Conservation (phyloP, 2,329 filamentous ascomycete species). For the Colletotrichum sp. region DNA sequence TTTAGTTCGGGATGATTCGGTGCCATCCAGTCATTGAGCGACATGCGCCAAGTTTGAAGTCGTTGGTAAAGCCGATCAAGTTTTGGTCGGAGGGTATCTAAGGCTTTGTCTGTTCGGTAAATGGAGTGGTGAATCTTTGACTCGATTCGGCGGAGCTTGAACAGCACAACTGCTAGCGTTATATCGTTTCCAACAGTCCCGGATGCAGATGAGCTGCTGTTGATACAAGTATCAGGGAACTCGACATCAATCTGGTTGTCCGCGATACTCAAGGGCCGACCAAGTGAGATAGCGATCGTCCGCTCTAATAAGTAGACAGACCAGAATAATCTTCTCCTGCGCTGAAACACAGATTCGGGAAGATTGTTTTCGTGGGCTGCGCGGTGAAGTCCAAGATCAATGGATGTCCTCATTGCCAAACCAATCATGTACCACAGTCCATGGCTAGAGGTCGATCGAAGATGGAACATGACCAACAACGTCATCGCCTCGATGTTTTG, state of each 20-base stretch:
- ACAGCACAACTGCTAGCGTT: slow-evolving; percentile 42
- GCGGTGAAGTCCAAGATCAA: slow-evolving; percentile 55
- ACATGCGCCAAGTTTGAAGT: slow-evolving; percentile 57
- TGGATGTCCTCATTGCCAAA: slow-evolving; percentile 55
- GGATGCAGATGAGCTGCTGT: slow-evolving; percentile 28
- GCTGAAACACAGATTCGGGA: background rate
- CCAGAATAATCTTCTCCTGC: slow-evolving; percentile 53
- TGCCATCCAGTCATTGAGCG: slow-evolving; percentile 56
- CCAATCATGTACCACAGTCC: slow-evolving; percentile 60
- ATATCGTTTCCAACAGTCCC: slow-evolving; percentile 37
- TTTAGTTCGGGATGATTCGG: slow-evolving; percentile 51
- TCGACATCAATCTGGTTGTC: slow-evolving; percentile 56
- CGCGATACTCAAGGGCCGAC: slow-evolving; percentile 52
- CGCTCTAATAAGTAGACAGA: slow-evolving; percentile 54
- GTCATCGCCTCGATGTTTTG: slow-evolving; percentile 58
- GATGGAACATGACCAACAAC: slow-evolving; percentile 53
- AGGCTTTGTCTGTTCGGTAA: slow-evolving; percentile 51
- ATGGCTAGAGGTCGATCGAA: slow-evolving; percentile 52
- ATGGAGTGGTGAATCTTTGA: slow-evolving; percentile 56
- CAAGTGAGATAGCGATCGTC: slow-evolving; percentile 53
- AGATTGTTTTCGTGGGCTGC: slow-evolving; percentile 42
- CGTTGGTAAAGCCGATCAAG: slow-evolving; percentile 48
- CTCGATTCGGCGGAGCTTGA: slow-evolving; percentile 50
- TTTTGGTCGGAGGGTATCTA: slow-evolving; percentile 48
- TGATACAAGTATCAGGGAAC: slow-evolving; percentile 40